These are phyloP conservation scores for Eimeria necatrix DNA, from an alignment of 169 alveolate genomes.

Conservation along the genomic window DNA sequence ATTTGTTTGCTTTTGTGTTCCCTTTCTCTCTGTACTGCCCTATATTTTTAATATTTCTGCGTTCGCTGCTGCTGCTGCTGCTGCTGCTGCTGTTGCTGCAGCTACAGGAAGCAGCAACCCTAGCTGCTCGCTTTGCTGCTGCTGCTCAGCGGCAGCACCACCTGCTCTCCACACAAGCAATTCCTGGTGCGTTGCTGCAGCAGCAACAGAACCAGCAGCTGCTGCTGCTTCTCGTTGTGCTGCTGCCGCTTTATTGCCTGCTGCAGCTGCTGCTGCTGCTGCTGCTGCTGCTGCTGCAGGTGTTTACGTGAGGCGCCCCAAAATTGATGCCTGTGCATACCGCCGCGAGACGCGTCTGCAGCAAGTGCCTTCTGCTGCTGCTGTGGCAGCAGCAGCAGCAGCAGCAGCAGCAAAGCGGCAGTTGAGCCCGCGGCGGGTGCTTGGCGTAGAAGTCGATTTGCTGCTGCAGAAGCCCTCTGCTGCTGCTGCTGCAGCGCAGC, in stretches of 20 bases:
- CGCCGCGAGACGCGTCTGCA: conserved; percentile 17
- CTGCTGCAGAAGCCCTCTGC: conserved; percentile 14
- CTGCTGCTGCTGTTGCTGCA: background rate
- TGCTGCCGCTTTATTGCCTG: background rate
- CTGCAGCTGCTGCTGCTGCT: background rate
- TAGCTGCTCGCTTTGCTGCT: background rate
- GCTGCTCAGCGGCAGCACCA: background rate
- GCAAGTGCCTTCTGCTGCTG: conserved; percentile 22
- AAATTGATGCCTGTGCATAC: background rate
- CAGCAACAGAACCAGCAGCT: background rate
- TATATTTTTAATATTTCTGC: background rate
- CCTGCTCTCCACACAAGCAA: background rate
- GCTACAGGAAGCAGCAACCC: background rate
- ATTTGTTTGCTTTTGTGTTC: background rate
- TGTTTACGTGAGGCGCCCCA: background rate
- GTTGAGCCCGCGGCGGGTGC: background rate
- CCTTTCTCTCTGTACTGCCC: background rate
- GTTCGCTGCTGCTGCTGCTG: too few relatives aligned
- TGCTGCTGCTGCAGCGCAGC: background rate
- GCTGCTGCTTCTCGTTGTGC: background rate
- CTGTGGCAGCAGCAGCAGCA: conserved; percentile 23
- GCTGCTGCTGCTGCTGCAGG: background rate
- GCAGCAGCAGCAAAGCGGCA: conserved; percentile 15
- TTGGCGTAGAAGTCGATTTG: background rate
- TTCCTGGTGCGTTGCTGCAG: background rate